Percentiles rank a stretch among this genome's conserved stretches.
Evolutionary conservation across 2,329 filamentous ascomycete species (phyloP).

Genomic region (Colletotrichum tamarilloi): DNA sequence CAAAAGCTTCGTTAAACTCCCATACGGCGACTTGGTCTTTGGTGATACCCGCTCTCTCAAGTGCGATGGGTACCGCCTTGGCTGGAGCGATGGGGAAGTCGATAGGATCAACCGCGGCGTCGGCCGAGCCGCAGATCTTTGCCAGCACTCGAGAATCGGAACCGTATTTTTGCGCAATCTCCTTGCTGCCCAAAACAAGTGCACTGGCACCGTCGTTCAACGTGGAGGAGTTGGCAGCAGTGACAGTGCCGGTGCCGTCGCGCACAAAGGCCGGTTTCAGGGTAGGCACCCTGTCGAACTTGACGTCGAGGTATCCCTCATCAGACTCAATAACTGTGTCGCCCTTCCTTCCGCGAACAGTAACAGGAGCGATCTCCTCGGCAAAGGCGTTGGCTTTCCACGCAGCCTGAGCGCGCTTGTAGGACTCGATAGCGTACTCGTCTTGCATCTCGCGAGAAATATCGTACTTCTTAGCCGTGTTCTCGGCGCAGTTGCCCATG

Average conservation of each 20-base stretch:
- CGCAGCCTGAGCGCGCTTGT: slow-evolving; percentile 88
- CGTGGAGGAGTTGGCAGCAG: slow-evolving; percentile 92
- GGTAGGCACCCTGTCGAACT: slow-evolving; percentile 84
- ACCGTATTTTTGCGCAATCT: slow-evolving; percentile 83
- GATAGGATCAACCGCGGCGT: slow-evolving; percentile 89
- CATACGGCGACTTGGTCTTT: slow-evolving; percentile 93
- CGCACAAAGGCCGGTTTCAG: slow-evolving; percentile 92
- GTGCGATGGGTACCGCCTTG: slow-evolving; percentile 89
- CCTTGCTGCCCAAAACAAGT: slow-evolving; percentile 84
- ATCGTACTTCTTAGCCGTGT: slow-evolving; percentile 87
- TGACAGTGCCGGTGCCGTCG: slow-evolving; percentile 89
- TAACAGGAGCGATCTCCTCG: slow-evolving; percentile 91
- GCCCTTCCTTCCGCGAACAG: slow-evolving; percentile 85
- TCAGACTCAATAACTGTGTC: slow-evolving; percentile 83
- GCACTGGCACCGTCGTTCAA: slow-evolving; percentile 96
- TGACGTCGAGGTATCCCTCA: slow-evolving; percentile 89
- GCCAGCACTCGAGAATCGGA: slow-evolving; percentile 84
- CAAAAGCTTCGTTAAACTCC: slow-evolving; percentile 99
- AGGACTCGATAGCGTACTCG: slow-evolving; percentile 88
- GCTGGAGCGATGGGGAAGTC: slow-evolving; percentile 95
- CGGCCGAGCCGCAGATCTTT: slow-evolving; percentile 84
- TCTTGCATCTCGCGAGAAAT: slow-evolving; percentile 91
- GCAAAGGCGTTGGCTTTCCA: slow-evolving; percentile 87
- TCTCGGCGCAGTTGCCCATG: slow-evolving; percentile 98
- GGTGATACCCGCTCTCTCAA: slow-evolving; percentile 88